Evolutionary conservation across 345 rosid species (phyloP).

Genomic region (Syzygium jambos): DNA sequence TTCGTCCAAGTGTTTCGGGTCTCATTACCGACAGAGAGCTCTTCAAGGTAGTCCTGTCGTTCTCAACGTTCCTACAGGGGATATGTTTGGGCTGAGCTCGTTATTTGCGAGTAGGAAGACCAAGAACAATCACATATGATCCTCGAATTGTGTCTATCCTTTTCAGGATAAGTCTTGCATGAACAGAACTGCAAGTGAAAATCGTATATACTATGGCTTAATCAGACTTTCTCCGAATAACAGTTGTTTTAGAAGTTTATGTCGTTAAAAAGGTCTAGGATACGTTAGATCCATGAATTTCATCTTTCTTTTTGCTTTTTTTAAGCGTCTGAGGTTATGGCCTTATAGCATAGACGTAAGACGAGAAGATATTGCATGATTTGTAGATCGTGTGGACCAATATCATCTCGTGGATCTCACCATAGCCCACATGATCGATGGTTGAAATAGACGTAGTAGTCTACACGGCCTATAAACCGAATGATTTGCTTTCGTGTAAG

Average conservation of each 20-base stretch:
- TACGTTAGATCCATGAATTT: background rate
- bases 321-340: background rate
- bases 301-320: background rate
- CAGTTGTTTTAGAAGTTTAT: background rate
- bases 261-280: background rate
- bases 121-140: background rate
- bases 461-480: background rate
- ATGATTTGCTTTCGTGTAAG: background rate
- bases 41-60: conserved; percentile 2
- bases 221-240: background rate
- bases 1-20: background rate
- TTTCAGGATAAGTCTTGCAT: too few species aligned
- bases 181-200: background rate
- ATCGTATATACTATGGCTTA: background rate
- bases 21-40: background rate
- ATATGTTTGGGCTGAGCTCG: conserved; percentile 1
- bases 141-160: background rate
- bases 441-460: background rate
- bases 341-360: background rate
- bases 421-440: background rate
- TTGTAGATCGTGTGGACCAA: background rate
- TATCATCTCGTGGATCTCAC: background rate
- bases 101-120: conserved; percentile 2
- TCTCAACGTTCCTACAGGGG: conserved; percentile 1
- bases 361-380: background rate